Conservation (phyloP, 331 rosid genomes). For the Cydonia oblonga region DNA sequence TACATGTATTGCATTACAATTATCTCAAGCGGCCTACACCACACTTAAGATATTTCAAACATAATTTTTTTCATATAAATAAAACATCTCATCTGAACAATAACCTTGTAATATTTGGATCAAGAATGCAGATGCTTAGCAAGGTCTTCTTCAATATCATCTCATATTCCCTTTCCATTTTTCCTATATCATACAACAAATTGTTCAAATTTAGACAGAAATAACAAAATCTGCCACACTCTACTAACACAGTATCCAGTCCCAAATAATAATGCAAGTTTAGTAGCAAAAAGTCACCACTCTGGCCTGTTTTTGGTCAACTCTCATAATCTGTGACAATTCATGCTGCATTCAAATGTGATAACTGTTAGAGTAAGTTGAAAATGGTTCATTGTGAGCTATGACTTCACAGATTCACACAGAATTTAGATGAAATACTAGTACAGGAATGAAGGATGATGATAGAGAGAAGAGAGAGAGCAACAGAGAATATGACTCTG, state of each 20-base stretch:
- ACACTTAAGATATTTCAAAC: neutral
- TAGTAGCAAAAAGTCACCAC: conserved; percentile 18
- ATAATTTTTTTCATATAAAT: neutral
- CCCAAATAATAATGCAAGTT: neutral
- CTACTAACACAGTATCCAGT: neutral
- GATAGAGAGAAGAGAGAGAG: too few relatives aligned
- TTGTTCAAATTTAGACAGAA: neutral
- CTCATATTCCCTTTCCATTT: conserved; percentile 61
- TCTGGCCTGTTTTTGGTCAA: conserved; percentile 65
- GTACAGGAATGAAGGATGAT: too few relatives aligned
- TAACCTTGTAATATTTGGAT: conserved; percentile 65
- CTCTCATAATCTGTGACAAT: conserved; percentile 41
- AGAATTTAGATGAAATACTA: too few relatives aligned
- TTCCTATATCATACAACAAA: conserved; percentile 29
- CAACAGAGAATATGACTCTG: too few relatives aligned
- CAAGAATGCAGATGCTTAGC: conserved; percentile 57
- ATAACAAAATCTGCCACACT: neutral
- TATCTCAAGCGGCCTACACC: neutral
- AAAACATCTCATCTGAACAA: conserved; percentile 47
- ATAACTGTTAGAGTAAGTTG: too few relatives aligned
- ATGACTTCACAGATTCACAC: too few relatives aligned
- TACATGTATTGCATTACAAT: neutral
- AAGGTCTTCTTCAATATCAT: conserved; percentile 63
- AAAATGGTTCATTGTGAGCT: too few relatives aligned
- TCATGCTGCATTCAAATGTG: conserved; percentile 23